Conservation (phyloP, 148 eudicot species). For the Selenicereus undatus region DNA sequence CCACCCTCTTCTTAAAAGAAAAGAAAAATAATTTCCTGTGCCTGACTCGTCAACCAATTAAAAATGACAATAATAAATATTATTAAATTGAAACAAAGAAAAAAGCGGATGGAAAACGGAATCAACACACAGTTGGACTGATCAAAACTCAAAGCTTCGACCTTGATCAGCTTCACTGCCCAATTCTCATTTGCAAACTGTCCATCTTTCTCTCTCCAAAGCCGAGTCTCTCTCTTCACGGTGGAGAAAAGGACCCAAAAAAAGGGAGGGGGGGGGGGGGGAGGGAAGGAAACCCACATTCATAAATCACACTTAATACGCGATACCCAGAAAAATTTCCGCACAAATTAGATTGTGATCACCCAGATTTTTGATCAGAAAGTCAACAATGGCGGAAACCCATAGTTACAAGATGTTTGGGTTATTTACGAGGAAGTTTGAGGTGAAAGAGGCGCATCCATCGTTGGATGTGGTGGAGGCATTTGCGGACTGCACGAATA, state of each 20-base stretch:
- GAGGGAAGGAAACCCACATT: not conserved
- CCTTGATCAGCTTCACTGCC: no score
- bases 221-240: no score
- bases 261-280: no score
- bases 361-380: not conserved
- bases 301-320: not conserved
- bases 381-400: not conserved
- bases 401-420: conserved; percentile 72
- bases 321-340: not conserved
- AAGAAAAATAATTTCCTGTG: no score
- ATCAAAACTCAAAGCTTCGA: no score
- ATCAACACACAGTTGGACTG: no score
- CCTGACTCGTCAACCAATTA: no score
- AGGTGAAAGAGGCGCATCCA: conserved; percentile 61
- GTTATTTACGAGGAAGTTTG: conserved; percentile 68
- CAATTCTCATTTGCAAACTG: not conserved
- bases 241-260: no score
- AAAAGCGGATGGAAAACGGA: no score
- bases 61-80: no score
- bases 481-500: conserved; percentile 36
- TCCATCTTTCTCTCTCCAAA: not conserved
- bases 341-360: no score
- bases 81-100: no score
- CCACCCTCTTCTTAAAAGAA: not conserved
- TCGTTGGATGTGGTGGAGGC: conserved; percentile 70